These are phyloP conservation scores for Rosellinia necatrix DNA, from an alignment of 2,329 filamentous ascomycete species.

Conservation along the genomic window DNA sequence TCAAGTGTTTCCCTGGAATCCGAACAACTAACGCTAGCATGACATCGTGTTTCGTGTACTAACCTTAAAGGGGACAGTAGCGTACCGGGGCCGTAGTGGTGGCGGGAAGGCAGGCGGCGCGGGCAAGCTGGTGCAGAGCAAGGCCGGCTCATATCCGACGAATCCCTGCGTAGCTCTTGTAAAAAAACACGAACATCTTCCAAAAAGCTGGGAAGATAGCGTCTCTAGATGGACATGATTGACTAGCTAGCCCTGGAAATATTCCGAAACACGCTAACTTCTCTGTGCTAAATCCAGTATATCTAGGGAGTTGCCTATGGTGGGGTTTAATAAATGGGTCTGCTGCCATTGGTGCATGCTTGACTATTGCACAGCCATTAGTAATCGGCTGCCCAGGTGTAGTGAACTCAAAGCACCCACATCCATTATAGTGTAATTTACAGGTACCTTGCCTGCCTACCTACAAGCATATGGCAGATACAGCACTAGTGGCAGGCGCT, in stretches of 20 bases:
- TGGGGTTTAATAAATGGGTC: background rate
- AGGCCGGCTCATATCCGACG: constrained; percentile 9
- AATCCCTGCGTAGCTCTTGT: constrained; percentile 10
- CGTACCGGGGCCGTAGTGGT: background rate
- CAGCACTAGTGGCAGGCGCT: too few relatives aligned
- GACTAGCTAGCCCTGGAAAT: constrained; percentile 14
- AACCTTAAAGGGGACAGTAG: too few relatives aligned
- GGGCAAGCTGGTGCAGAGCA: background rate
- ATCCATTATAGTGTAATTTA: too few relatives aligned
- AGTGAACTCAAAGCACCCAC: too few relatives aligned
- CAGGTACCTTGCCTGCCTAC: too few relatives aligned
- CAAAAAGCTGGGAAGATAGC: background rate
- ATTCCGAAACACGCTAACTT: constrained; percentile 18
- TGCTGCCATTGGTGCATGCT: background rate
- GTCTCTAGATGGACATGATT: constrained; percentile 19
- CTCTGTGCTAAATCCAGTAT: background rate
- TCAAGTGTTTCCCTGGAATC: too few relatives aligned
- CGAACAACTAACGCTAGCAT: too few relatives aligned
- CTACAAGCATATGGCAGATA: too few relatives aligned
- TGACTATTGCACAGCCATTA: too few relatives aligned
- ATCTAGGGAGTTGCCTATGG: too few relatives aligned
- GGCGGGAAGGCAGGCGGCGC: background rate
- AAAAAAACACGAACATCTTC: background rate
- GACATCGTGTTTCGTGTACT: too few relatives aligned
- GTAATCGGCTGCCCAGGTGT: too few relatives aligned